Evolutionary conservation across 192 early-diverging fungal species (phyloP), one percentile per base, ranked within the genome.

Genomic region (Helicostylum pulchrum): DNA sequence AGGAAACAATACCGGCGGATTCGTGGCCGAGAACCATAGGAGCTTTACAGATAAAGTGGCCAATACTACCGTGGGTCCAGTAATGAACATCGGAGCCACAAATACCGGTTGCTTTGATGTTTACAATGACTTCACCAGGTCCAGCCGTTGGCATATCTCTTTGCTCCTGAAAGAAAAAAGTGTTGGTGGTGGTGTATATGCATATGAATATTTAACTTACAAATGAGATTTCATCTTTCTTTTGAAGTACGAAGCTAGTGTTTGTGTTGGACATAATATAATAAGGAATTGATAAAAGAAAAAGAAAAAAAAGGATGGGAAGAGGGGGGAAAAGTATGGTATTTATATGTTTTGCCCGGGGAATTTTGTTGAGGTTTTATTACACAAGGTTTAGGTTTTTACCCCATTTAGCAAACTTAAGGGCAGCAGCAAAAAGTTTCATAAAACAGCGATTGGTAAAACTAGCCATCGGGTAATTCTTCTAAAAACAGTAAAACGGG

Each of bases 81-180:
- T 78, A 78, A 57, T 78, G 77, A n/a, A 78, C 76, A 50, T 78
- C 77, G 21, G 66, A 70, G 17, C 77, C 77, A 44, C 77, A 78
- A 52, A 78, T 78, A 34, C 77, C 77, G 63, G 77, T 78, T 19
- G 55, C 72, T 52, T 78, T 71, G 32, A 78, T 50, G 53, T 75
- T 71, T 0, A 78, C 63, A 53, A 71, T 45, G n/a, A 72, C 77
- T 43, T 78, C 77, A 52, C 64, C 67, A 23, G 62, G 21, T 21
- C 59, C 63, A 66, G 59, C 31, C 8, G 50, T 57, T 15, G 73
- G 73, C 15, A 70, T 49, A 23, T 64, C 60, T 48, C 73, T 68
- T 21, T 70, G 46, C 45, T 75, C 73, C 73, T 74, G 49, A 4
- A 48, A 53, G 17, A 49, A 6, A 15, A 36, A 1, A 51, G 3